Evolutionary conservation across 2,329 filamentous ascomycete genomes (phyloP), one percentile per base, ranked within the genome.

Genomic region (Colletotrichum sp.): DNA sequence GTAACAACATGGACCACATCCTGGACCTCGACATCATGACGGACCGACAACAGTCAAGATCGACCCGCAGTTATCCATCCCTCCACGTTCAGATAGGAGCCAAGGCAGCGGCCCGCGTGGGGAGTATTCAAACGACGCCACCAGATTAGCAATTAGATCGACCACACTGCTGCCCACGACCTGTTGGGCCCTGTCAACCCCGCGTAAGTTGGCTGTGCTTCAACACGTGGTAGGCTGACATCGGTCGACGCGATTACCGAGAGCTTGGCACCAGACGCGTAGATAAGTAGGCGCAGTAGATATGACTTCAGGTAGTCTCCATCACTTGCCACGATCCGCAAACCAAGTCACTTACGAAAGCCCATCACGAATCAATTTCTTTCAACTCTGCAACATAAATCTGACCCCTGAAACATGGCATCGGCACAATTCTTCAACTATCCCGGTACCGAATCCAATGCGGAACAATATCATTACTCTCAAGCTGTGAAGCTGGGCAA

Each of bases 401-500:
- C 16, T 9, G 6, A 26, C 2, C 3, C 13, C 15, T 36, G 28
- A 30, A 55, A 6, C 10, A 75, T 75, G 73, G 28, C 73, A 12
- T 71, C 72, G 4, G 69, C 64, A 15, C 61, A 70, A 10, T 78
- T 72, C 30, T 78, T 70, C 56, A 70, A 77, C 24, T 79, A 79
- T 36, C 72, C 60, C 8, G 78, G 76, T 18, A 77, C 66, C 16
- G 71, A 78, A 30, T 77, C 76, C 36, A 80, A 80, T 66, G 78
- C 78, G 38, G 68, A 69, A 16, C 77, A 77, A 21, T 79, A 78
- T 30, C 80, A 81, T 62, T 81, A 80, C 67, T 81, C 80, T 10
- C 80, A 81, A 64, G 79, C 78, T 8, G 78, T 81, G n/a, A 77
- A 80, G 18, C 62, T 82, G 1, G 78, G 79, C 8, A 79, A 81